These are phyloP conservation scores for Leccinum incarnatum DNA, from an alignment of 768 basidiomycete species.

Conservation along the genomic window DNA sequence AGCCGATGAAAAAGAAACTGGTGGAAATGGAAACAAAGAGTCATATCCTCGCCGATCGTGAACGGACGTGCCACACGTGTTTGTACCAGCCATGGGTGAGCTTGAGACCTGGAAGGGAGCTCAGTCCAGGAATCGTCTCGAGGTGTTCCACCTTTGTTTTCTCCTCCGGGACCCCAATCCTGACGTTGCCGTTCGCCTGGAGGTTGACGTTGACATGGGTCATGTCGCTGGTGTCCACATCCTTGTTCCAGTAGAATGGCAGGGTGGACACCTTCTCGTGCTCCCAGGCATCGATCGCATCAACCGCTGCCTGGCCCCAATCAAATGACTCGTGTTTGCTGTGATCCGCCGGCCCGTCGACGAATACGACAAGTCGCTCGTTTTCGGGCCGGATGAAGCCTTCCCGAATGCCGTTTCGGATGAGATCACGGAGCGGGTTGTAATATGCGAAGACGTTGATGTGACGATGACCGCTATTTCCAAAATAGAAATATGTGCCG, in stretches of 20 bases:
- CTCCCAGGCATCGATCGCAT: slow-evolving; percentile 63
- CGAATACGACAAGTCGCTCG: slow-evolving; percentile 62
- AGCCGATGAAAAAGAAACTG: background rate
- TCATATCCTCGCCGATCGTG: slow-evolving; percentile 23
- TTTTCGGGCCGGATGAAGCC: slow-evolving; percentile 74
- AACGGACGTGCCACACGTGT: slow-evolving; percentile 33
- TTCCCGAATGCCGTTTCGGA: slow-evolving; percentile 60
- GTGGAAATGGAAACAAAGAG: background rate
- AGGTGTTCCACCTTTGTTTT: slow-evolving; percentile 20
- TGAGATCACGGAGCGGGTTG: slow-evolving; percentile 74
- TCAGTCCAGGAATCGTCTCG: slow-evolving; percentile 21
- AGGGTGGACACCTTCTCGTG: slow-evolving; percentile 29
- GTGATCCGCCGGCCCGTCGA: slow-evolving; percentile 64
- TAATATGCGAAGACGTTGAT: slow-evolving; percentile 84
- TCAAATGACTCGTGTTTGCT: slow-evolving; percentile 59
- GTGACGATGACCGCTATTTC: slow-evolving; percentile 66
- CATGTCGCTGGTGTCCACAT: slow-evolving; percentile 34
- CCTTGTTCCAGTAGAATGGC: slow-evolving; percentile 52
- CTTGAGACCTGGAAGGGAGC: slow-evolving; percentile 23
- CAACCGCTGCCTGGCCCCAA: slow-evolving; percentile 73
- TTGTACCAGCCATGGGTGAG: slow-evolving; percentile 31
- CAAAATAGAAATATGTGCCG: background rate
- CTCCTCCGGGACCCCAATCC: background rate
- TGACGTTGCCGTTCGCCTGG: background rate
- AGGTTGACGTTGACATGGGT: slow-evolving; percentile 11